A percentile compares a stretch with the other conserved stretches of the same genome.
phyloP scores from a whole-genome alignment of 176 grass and related monocot species.

The Triticum timopheevii region DNA sequence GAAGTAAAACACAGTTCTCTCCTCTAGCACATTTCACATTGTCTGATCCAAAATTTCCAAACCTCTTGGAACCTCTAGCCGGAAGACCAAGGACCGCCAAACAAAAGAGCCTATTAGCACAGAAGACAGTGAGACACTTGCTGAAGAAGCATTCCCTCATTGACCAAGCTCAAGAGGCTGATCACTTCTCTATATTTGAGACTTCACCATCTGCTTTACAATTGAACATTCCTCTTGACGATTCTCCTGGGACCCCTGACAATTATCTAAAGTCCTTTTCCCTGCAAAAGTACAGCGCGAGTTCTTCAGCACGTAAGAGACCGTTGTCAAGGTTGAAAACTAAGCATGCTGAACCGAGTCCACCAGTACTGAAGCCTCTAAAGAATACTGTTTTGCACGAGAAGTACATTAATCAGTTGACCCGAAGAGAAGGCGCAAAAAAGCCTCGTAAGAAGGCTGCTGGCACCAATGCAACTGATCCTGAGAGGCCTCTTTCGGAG shows the following conservation, averaged over 20 bases:
- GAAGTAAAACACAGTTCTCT: slow-evolving; percentile 54
- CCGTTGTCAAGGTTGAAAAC: slow-evolving; percentile 38
- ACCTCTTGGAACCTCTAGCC: slow-evolving; percentile 31
- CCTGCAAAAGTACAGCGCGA: slow-evolving; percentile 37
- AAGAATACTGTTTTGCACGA: slow-evolving; percentile 79
- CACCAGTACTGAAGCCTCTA: slow-evolving; percentile 66
- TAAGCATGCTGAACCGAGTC: slow-evolving; percentile 38
- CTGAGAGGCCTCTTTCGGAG: slow-evolving; percentile 7
- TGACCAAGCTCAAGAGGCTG: slow-evolving; percentile 60
- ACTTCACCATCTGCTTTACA: slow-evolving; percentile 49
- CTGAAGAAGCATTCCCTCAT: slow-evolving; percentile 61
- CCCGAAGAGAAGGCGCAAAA: slow-evolving; percentile 56
- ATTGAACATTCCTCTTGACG: slow-evolving; percentile 36
- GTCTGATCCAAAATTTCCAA: slow-evolving; percentile 47
- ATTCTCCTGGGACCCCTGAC: slow-evolving; percentile 51
- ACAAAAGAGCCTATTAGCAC: slow-evolving; percentile 47
- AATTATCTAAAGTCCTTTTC: slow-evolving; percentile 23
- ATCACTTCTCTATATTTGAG: slow-evolving; percentile 87
- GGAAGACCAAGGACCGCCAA: slow-evolving; percentile 46
- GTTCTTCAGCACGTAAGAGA: slow-evolving; percentile 36
- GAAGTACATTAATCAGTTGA: slow-evolving; percentile 80
- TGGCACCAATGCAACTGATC: slow-evolving; percentile 18
- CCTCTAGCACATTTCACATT: slow-evolving; percentile 59
- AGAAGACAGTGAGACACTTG: slow-evolving; percentile 72
- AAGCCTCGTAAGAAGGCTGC: slow-evolving; percentile 31